These are phyloP conservation scores for Malassezia cuniculi DNA, from an alignment of 1,284 basidiomycete genomes.

Conservation along the genomic window DNA sequence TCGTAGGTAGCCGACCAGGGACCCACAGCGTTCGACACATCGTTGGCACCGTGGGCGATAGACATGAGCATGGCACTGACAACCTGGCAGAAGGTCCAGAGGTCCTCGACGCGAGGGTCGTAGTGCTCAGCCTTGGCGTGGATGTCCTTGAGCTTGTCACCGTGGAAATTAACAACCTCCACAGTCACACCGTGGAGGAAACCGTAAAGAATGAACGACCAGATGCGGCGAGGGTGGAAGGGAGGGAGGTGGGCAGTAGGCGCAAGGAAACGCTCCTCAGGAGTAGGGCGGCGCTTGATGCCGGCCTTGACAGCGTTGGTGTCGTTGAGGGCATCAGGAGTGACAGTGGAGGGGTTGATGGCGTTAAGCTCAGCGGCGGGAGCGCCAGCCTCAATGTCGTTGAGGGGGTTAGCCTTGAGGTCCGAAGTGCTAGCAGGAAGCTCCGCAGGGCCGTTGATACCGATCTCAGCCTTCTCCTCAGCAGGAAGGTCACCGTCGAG, in stretches of 20 bases:
- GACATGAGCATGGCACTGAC: conserved; percentile 21
- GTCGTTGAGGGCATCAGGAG: conserved; percentile 1
- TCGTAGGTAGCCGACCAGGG: conserved; percentile 21
- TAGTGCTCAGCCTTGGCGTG: conserved; percentile 19
- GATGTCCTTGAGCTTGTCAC: conserved; percentile 15
- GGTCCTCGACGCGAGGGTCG: conserved; percentile 23
- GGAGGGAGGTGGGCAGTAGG: not conserved
- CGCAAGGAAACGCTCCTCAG: conserved; percentile 4
- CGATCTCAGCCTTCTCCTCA: too few species aligned
- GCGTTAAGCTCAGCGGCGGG: not conserved
- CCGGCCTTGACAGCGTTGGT: conserved; percentile 19
- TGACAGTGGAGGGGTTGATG: not conserved
- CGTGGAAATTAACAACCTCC: conserved; percentile 3
- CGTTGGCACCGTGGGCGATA: conserved; percentile 26
- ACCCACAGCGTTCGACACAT: conserved; percentile 22
- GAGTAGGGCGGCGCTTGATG: too few species aligned
- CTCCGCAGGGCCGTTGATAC: too few species aligned
- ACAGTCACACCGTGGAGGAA: not conserved
- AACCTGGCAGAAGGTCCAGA: conserved; percentile 24
- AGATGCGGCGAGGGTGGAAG: not conserved
- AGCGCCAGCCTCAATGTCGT: conserved; percentile 4
- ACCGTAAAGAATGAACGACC: not conserved
- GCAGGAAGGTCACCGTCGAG: not conserved
- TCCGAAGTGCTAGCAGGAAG: too few species aligned
- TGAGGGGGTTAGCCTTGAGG: not conserved